A percentile compares a stretch with the other conserved stretches of the same genome.
Conservation (phyloP, 176 grass and related monocot species). For the Zoysia japonica region DNA sequence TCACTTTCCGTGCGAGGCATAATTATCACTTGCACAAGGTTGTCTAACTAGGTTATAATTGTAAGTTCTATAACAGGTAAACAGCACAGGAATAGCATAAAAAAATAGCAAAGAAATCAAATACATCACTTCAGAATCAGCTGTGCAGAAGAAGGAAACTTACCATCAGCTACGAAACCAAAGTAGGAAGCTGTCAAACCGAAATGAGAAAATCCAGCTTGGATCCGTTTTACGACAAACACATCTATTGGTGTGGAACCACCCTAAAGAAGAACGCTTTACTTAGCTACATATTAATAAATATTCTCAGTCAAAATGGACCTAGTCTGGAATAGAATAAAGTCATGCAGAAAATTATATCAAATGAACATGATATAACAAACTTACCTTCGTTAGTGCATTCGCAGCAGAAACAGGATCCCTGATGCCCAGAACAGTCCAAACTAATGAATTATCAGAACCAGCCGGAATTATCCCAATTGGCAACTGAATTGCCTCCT, state of each 20-base stretch:
- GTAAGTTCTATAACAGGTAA: slow-evolving; percentile 8
- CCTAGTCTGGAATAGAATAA: slow-evolving; percentile 4
- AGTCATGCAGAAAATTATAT: background rate
- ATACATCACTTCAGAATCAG: slow-evolving; percentile 13
- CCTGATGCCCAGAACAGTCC: slow-evolving; percentile 81
- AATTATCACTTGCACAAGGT: background rate
- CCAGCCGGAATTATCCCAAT: slow-evolving; percentile 89
- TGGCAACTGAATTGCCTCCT: slow-evolving; percentile 59
- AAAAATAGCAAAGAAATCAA: slow-evolving; percentile 12
- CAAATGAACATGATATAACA: slow-evolving; percentile 25
- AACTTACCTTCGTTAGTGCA: slow-evolving; percentile 70
- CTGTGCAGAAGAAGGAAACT: slow-evolving; percentile 22
- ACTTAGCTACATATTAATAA: slow-evolving; percentile 33
- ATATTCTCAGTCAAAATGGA: slow-evolving; percentile 10
- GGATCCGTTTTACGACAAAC: slow-evolving; percentile 68
- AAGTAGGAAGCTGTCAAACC: slow-evolving; percentile 84
- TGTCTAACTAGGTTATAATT: slow-evolving; percentile 15
- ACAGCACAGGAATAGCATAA: background rate
- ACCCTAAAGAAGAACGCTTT: slow-evolving; percentile 53
- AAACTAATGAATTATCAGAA: slow-evolving; percentile 93
- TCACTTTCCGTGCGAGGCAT: background rate
- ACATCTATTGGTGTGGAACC: slow-evolving; percentile 81
- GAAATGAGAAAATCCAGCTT: slow-evolving; percentile 67
- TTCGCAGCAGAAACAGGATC: slow-evolving; percentile 81
- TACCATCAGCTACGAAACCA: slow-evolving; percentile 96